These are phyloP conservation scores for Cordyceps farinosa DNA, from an alignment of 2,329 filamentous ascomycete species.

Conservation along the genomic window DNA sequence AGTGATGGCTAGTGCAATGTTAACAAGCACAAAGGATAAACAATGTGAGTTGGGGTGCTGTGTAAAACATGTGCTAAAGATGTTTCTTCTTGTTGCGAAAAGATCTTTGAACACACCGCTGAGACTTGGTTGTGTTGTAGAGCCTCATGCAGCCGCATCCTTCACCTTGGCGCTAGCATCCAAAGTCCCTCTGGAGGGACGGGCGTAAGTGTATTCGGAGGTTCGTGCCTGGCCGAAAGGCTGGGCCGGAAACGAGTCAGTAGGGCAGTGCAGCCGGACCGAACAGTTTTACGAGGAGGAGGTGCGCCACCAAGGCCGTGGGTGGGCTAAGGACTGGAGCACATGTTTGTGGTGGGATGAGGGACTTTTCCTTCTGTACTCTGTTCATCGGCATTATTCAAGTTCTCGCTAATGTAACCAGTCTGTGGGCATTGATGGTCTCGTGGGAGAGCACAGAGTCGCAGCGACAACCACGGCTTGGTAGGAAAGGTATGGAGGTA, in stretches of 20 bases:
- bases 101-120: too few relatives aligned
- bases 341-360: not conserved
- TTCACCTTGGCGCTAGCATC: not conserved
- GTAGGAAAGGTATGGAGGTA: not conserved
- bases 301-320: slow-evolving; percentile 4
- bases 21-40: too few relatives aligned
- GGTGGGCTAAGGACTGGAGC: not conserved
- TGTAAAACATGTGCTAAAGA: too few relatives aligned
- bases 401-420: not conserved
- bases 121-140: not conserved
- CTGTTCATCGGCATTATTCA: not conserved
- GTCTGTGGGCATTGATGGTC: not conserved
- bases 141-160: not conserved
- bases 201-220: not conserved
- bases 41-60: too few relatives aligned
- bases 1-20: too few relatives aligned
- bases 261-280: not conserved
- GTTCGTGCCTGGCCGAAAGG: slow-evolving; percentile 1
- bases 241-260: slow-evolving; percentile 3
- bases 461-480: not conserved
- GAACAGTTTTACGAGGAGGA: slow-evolving; percentile 6
- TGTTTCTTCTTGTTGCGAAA: too few relatives aligned
- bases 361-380: not conserved
- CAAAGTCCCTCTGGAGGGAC: not conserved
- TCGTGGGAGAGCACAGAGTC: not conserved